These are phyloP conservation scores for Penicillium turbatum DNA, from an alignment of 495 filamentous ascomycete genomes.

Conservation along the genomic window DNA sequence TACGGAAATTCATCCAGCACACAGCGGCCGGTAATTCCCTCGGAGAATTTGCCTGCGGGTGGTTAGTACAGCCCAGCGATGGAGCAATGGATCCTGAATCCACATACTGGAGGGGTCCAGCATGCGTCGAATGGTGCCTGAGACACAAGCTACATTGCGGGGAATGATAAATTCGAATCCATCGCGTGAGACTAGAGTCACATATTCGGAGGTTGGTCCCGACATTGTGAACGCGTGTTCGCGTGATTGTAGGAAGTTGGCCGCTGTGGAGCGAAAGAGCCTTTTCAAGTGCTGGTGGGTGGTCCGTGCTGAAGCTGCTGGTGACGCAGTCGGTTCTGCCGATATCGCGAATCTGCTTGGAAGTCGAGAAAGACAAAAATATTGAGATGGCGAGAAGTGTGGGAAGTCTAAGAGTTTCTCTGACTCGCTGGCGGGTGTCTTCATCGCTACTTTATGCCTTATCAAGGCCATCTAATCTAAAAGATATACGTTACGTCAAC, in stretches of 20 bases:
- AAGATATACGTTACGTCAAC: not conserved
- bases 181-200: slow-evolving; percentile 83
- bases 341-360: not conserved
- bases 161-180: slow-evolving; percentile 84
- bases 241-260: slow-evolving; percentile 8
- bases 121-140: slow-evolving; percentile 79
- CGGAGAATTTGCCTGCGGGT: slow-evolving; percentile 60
- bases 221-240: slow-evolving; percentile 17
- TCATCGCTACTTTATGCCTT: not conserved
- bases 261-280: slow-evolving; percentile 1
- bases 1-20: slow-evolving; percentile 70
- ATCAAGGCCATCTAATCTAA: not conserved
- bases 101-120: slow-evolving; percentile 68
- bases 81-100: slow-evolving; percentile 4
- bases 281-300: slow-evolving; percentile 1
- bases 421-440: not conserved
- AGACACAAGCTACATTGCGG: slow-evolving; percentile 68
- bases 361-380: not conserved
- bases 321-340: not conserved
- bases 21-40: slow-evolving; percentile 63
- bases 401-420: not conserved
- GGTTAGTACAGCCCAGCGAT: slow-evolving; percentile 6
- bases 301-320: slow-evolving; percentile 28
- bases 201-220: slow-evolving; percentile 46
- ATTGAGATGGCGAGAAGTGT: no score